Conservation (phyloP, 257 asterid genomes). For the Rauvolfia tetraphylla region DNA sequence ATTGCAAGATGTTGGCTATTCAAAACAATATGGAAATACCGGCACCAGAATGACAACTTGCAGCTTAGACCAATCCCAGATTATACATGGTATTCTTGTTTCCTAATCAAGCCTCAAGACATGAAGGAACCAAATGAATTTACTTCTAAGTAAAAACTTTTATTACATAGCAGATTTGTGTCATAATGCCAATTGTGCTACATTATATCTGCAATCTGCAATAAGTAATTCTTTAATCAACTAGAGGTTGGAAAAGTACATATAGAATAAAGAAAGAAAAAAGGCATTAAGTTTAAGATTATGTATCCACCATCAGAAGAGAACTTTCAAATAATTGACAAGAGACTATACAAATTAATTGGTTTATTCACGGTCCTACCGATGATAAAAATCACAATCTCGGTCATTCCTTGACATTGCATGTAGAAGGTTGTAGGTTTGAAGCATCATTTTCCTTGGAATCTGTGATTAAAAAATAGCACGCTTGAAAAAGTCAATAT, state of each 20-base stretch:
- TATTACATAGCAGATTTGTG: background rate
- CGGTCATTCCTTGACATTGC: constrained; percentile 84
- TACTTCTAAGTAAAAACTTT: background rate
- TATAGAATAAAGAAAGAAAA: background rate
- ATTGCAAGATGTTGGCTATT: background rate
- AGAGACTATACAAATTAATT: background rate
- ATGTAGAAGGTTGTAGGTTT: constrained; percentile 82
- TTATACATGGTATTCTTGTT: background rate
- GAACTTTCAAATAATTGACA: background rate
- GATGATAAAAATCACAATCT: constrained; percentile 93
- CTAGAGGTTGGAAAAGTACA: background rate
- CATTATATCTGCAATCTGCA: background rate
- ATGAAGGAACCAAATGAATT: background rate
- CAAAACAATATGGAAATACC: background rate
- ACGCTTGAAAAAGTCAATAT: constrained; percentile 3
- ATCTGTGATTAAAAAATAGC: constrained; percentile 43
- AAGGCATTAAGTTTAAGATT: background rate
- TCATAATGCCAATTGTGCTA: background rate
- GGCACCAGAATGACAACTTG: background rate
- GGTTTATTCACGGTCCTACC: constrained; percentile 41
- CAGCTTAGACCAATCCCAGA: background rate
- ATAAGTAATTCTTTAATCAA: background rate
- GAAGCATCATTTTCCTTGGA: constrained; percentile 96
- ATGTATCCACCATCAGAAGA: background rate
- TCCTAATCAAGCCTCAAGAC: background rate